phyloP scores from a whole-genome alignment of 768 basidiomycete species.

The Russula dissimulans region DNA sequence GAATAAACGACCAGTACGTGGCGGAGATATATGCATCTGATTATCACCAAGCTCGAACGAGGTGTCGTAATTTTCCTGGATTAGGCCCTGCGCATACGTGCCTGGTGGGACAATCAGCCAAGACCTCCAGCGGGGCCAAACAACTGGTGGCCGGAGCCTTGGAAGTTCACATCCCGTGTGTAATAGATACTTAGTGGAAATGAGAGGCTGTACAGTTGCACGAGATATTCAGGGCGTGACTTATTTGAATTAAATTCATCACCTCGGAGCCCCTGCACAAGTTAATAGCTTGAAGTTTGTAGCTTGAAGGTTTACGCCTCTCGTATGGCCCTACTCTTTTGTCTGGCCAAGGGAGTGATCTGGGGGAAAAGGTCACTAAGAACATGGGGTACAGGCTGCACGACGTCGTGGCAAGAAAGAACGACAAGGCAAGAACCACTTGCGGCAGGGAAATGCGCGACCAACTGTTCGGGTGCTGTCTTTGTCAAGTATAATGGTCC shows the following conservation, averaged over 20 bases:
- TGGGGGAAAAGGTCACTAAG: neutral
- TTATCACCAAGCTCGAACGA: conserved; percentile 1
- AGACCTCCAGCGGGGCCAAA: neutral
- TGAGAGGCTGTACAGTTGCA: neutral
- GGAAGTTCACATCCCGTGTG: neutral
- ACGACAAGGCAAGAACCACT: neutral
- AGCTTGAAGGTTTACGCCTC: neutral
- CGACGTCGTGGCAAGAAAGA: neutral
- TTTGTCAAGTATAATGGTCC: neutral
- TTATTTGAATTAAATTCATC: neutral
- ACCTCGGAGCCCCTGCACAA: neutral
- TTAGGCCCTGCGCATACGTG: neutral
- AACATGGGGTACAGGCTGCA: neutral
- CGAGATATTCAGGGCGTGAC: neutral
- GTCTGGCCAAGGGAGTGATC: neutral
- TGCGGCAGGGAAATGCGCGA: neutral
- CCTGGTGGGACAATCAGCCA: neutral
- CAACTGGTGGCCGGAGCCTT: neutral
- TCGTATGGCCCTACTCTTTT: neutral
- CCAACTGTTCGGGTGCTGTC: neutral
- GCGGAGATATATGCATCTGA: neutral
- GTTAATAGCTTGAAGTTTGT: conserved; percentile 1
- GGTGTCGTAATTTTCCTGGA: neutral
- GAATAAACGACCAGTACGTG: neutral
- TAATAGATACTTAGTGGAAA: neutral